Evolutionary conservation across 441 rosid genomes (phyloP).

Genomic region (Syzygium malaccense): DNA sequence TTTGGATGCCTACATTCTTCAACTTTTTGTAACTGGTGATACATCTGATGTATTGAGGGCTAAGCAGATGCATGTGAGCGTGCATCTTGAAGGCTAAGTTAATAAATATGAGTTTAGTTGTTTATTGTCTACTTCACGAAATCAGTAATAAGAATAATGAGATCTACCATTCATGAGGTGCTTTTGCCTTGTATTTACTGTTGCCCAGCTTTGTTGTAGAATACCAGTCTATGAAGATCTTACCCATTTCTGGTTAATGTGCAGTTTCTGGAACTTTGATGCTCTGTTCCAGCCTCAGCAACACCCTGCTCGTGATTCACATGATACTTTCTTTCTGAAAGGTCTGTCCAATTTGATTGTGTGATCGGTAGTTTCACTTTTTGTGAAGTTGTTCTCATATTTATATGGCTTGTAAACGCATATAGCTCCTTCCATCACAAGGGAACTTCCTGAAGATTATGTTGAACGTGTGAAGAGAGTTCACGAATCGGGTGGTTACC

Average conservation of each 20-base stretch:
- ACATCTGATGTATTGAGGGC: not conserved
- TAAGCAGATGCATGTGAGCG: not conserved
- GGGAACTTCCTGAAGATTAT: slow-evolving; percentile 77
- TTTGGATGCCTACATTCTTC: not conserved
- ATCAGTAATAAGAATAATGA: not conserved
- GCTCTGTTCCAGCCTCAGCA: slow-evolving; percentile 95
- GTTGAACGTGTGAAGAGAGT: slow-evolving; percentile 66
- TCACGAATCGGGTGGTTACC: slow-evolving; percentile 86
- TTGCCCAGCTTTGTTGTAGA: not conserved
- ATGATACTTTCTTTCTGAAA: slow-evolving; percentile 80
- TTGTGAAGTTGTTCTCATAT: slow-evolving; percentile 2
- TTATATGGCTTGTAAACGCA: slow-evolving; percentile 2
- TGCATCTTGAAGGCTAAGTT: not conserved
- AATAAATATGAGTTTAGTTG: not conserved
- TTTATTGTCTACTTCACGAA: not conserved
- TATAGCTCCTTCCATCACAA: slow-evolving; percentile 77
- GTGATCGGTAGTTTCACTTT: not conserved
- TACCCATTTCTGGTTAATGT: slow-evolving; percentile 10
- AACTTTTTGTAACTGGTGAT: not conserved
- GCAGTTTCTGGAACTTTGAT: slow-evolving; percentile 97
- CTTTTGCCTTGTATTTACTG: not conserved
- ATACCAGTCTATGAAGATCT: not conserved
- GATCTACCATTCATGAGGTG: not conserved
- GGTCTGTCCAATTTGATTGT: slow-evolving; percentile 27
- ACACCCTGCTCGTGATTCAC: slow-evolving; percentile 98